Conservation (phyloP, 257 asterid genomes). For the Scutellaria minor region DNA sequence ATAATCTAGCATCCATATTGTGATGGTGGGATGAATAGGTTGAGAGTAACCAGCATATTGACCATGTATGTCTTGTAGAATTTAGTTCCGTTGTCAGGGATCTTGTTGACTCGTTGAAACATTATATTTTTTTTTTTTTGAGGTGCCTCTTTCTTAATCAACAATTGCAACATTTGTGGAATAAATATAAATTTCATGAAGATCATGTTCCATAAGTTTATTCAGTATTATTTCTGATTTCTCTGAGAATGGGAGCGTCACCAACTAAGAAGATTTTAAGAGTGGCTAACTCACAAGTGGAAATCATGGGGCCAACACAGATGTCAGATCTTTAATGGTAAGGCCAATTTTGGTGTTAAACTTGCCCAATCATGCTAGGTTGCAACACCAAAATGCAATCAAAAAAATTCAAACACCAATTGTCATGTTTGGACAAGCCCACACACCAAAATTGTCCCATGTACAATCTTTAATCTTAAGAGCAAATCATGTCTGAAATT, state of each 20-base stretch:
- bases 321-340: too few species aligned
- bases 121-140: slow-evolving; percentile 10
- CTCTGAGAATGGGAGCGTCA: neutral
- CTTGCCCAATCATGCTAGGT: too few species aligned
- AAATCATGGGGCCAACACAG: neutral
- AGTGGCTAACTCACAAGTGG: neutral
- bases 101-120: neutral
- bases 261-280: slow-evolving; percentile 15
- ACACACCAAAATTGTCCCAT: too few species aligned
- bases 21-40: neutral
- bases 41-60: neutral
- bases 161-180: neutral
- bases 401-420: too few species aligned
- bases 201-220: neutral
- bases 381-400: too few species aligned
- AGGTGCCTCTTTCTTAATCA: neutral
- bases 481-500: neutral
- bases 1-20: slow-evolving; percentile 7
- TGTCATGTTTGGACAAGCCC: too few species aligned
- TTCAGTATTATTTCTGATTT: neutral
- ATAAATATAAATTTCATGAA: neutral
- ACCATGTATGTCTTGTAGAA: neutral
- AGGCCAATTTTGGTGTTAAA: too few species aligned
- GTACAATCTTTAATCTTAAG: too few species aligned
- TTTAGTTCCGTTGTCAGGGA: neutral